Evolutionary conservation across 148 eudicot genomes (phyloP), one percentile per base, ranked within the genome.

Genomic region (Mesembryanthemum crystallinum): DNA sequence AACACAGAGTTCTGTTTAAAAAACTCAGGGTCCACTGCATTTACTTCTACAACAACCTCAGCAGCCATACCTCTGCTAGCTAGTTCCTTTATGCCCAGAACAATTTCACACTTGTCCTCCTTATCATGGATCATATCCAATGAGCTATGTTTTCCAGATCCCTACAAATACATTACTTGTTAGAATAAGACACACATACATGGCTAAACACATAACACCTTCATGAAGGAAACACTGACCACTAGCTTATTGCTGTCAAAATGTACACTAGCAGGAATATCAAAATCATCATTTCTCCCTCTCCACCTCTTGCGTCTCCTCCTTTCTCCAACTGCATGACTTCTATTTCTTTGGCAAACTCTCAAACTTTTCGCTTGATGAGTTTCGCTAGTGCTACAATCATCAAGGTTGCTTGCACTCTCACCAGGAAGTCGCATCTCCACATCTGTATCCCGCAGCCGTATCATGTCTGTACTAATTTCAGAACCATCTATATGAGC

Each of bases 281-380:
- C 83, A 1, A 72, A n/a, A 55, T 73, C 78, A 57, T 88, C 97
- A 72, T 79, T 78, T 85, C 97, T 90, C 25, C 89, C 96, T 73
- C 88, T 89, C 98, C 98, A 92, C 59, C 97, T 83, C 84, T 90
- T 95, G 60, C 98, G 90, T 67, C 91, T 90, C 81, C 85, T 87
- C 82, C 92, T 85, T 59, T 87, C 92, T 21, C 86, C 78, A 80
- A 75, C 74, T 67, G 67, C 88, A 74, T 71, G 85, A 82, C 79
- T 82, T 86, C 83, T 89, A 80, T 63, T 81, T 81, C 85, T 84
- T 72, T 77, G 96, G 72, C 77, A 49, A 77, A 70, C 57, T 80
- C 78, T 84, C 28, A 60, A 73, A 70, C 72, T 84, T 64, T 81
- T 81, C 55, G 78, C 68, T 32, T 71, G 92, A 37, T 73, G 82